Evolutionary conservation across 768 basidiomycete species (phyloP), one percentile per base, ranked within the genome.

Genomic region (Royoungia palumana): DNA sequence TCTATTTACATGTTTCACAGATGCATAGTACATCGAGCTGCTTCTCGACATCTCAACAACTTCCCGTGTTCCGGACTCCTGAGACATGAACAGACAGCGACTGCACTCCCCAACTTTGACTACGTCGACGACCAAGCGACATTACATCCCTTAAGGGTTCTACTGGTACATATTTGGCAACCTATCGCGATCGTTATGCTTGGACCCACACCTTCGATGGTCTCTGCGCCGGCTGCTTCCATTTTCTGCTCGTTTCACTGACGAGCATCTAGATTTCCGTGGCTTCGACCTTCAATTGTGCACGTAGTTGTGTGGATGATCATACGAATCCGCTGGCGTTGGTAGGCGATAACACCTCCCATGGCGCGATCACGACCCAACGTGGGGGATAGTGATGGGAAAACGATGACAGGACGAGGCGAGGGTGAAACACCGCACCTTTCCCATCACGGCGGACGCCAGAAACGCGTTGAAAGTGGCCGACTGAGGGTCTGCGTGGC

Each of bases 161-260:
- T 73, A 79, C n/a, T n/a, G n/a, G n/a, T n/a, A n/a, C 53, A 68
- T 47, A 28, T 21, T 57, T 76, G 30, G 37, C 36, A 22, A 1
- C 70, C 85, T 11, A 67, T 71, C 6, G 75, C 77, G 20, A 64
- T 66, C 44, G 80, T 89, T 12, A 68, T 74, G 2, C 21, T 73
- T 81, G 32, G 32, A 32, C 41, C 28, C 88, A 89, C 69, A 71
- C 75, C 49, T 61, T 74, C 78, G 51, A 77, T 79, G 6, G 83
- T 84, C 64, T 79, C 79, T 57, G 59, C 0, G 32, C 32, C 6
- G 32, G 32, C 75, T 25, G 71, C 76, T 14, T 59, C 76, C 11
- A 85, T 85, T 66, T 82, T 56, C 76, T 78, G 55, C 82, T 78
- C 4, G 75, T 77, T 37, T 72, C 82, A 63, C 85, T 40, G 82